phyloP scores from a whole-genome alignment of 495 filamentous ascomycete species.

The Xylaria venustula region DNA sequence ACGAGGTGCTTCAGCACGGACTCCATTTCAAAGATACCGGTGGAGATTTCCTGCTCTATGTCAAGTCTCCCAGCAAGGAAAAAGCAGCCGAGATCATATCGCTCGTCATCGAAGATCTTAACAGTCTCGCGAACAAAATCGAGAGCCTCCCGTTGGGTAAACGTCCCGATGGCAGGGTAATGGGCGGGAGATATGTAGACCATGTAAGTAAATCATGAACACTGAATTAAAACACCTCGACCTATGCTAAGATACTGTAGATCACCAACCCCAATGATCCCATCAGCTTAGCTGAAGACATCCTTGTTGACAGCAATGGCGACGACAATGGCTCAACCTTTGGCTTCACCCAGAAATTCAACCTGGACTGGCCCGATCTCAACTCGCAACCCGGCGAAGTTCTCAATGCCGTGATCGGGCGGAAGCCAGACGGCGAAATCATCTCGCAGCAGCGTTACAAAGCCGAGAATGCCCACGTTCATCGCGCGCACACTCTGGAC shows the following conservation, averaged over 20 bases:
- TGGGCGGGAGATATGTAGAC: constrained; percentile 15
- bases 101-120: background rate
- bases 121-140: constrained; percentile 1
- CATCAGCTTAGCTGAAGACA: constrained; percentile 17
- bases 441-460: constrained; percentile 13
- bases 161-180: constrained; percentile 10
- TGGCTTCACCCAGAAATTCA: constrained; percentile 13
- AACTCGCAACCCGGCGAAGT: constrained; percentile 9
- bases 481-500: constrained; percentile 14
- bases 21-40: constrained; percentile 16
- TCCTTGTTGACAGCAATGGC: background rate
- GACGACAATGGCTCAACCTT: constrained; percentile 5
- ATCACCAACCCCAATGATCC: constrained; percentile 19
- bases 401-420: constrained; percentile 12
- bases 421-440: constrained; percentile 12
- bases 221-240: too few relatives aligned
- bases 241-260: too few relatives aligned
- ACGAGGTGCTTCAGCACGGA: constrained; percentile 6
- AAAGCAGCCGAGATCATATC: constrained; percentile 1
- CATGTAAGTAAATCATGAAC: background rate
- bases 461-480: constrained; percentile 1
- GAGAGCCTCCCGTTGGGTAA: constrained; percentile 8
- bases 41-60: constrained; percentile 12
- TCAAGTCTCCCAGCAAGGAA: constrained; percentile 3
- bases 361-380: constrained; percentile 15